A percentile compares a stretch with the other conserved stretches of the same genome.
phyloP scores from a whole-genome alignment of 805 yeast species.

The Cyberlindnera xishuangbannaensis region DNA sequence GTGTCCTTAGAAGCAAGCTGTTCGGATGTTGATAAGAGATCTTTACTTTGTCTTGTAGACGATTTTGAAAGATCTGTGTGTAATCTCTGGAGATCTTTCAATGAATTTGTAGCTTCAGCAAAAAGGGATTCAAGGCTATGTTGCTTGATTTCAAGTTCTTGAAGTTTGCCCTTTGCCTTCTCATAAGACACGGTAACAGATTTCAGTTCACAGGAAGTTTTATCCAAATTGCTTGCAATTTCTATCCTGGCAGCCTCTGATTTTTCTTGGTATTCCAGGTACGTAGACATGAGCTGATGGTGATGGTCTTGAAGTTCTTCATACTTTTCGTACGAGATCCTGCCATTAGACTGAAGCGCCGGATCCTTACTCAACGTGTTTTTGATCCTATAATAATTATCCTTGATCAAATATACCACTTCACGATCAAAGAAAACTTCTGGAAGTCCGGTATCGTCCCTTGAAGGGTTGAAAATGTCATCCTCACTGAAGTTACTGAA shows the following conservation, averaged over 20 bases:
- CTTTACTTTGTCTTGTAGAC: conserved; percentile 31
- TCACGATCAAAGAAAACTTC: conserved; percentile 63
- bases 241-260: conserved; percentile 28
- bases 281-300: conserved; percentile 31
- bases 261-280: conserved; percentile 28
- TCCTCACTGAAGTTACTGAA: conserved; percentile 55
- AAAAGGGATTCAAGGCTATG: conserved; percentile 18
- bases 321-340: conserved; percentile 52
- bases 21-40: conserved; percentile 13
- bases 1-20: conserved; percentile 18
- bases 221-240: conserved; percentile 16
- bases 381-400: conserved; percentile 61
- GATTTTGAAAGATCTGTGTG: conserved; percentile 29
- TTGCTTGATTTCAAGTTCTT: conserved; percentile 16
- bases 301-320: conserved; percentile 28
- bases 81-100: conserved; percentile 26
- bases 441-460: conserved; percentile 85
- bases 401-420: conserved; percentile 63
- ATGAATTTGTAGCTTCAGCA: conserved; percentile 4
- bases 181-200: conserved; percentile 11
- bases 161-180: conserved; percentile 14
- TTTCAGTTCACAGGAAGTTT: conserved; percentile 10
- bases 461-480: conserved; percentile 41
- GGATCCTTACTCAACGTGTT: conserved; percentile 75
- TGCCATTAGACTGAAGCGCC: conserved; percentile 58